These are phyloP conservation scores for Astragalus glycyphyllos DNA, from an alignment of 306 rosid genomes.

Conservation along the genomic window DNA sequence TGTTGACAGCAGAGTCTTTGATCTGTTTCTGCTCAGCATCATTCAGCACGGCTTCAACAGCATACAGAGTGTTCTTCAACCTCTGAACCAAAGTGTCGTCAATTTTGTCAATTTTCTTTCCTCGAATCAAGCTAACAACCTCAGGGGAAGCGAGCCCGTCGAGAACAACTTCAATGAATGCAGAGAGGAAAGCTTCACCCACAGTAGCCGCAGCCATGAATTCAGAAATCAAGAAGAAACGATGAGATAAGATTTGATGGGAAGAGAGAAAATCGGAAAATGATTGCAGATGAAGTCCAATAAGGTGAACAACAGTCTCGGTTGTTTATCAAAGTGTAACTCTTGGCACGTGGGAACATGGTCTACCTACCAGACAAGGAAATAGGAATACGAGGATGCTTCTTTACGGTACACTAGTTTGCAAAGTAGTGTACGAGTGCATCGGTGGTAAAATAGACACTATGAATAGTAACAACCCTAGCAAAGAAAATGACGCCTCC, in stretches of 20 bases:
- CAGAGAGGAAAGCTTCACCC: constrained; percentile 22
- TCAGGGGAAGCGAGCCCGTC: constrained; percentile 21
- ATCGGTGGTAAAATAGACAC: too few relatives aligned
- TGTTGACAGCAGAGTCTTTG: constrained; percentile 21
- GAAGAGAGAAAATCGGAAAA: too few relatives aligned
- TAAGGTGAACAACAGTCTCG: too few relatives aligned
- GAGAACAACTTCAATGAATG: background rate
- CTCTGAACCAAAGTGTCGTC: background rate
- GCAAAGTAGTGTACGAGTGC: too few relatives aligned
- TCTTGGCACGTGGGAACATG: too few relatives aligned
- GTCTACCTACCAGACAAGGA: too few relatives aligned
- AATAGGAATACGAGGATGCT: too few relatives aligned
- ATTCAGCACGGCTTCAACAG: constrained; percentile 23
- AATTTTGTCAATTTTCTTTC: background rate
- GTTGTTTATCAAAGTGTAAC: too few relatives aligned
- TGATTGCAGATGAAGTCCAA: too few relatives aligned
- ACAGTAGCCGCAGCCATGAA: background rate
- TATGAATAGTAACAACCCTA: too few relatives aligned
- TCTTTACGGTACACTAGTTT: too few relatives aligned
- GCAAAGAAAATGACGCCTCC: too few relatives aligned
- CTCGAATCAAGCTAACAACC: background rate
- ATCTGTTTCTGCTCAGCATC: constrained; percentile 51
- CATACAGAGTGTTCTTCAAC: constrained; percentile 26
- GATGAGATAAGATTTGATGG: background rate
- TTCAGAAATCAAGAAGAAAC: background rate